Percentiles rank a stretch among this genome's conserved stretches.
These are phyloP conservation scores for Poa pratensis DNA, from an alignment of 176 grass and related monocot genomes.

Conservation along the genomic window DNA sequence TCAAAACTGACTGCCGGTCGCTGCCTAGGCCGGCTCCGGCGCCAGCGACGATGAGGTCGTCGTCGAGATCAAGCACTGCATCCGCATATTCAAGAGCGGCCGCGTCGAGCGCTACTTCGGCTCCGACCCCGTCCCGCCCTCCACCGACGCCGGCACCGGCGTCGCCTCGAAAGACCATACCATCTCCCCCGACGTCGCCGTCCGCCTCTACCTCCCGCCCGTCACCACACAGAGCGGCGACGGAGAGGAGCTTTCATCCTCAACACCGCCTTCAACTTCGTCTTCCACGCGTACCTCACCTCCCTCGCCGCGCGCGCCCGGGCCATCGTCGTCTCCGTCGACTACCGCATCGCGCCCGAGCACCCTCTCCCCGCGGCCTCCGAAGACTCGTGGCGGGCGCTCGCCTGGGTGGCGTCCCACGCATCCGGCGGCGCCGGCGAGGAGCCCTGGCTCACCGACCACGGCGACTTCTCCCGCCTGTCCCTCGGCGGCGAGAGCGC, in stretches of 20 bases:
- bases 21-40: conserved; percentile 38
- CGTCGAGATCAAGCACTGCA: conserved; percentile 53
- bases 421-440: conserved; percentile 8
- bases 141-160: conserved; percentile 42
- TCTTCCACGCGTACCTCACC: conserved; percentile 54
- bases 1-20: conserved; percentile 39
- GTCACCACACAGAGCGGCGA: conserved; percentile 39
- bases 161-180: conserved; percentile 60
- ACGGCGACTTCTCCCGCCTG: conserved; percentile 52
- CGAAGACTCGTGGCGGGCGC: conserved; percentile 46
- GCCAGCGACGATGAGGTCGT: conserved; percentile 50
- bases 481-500: conserved; percentile 67
- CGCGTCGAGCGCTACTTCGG: conserved; percentile 56
- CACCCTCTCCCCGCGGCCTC: conserved; percentile 70
- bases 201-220: conserved; percentile 64
- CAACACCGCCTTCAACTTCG: conserved; percentile 54
- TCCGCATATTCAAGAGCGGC: conserved; percentile 64
- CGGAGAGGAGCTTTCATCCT: conserved; percentile 46
- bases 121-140: conserved; percentile 52
- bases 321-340: conserved; percentile 60
- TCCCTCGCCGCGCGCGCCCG: conserved; percentile 51
- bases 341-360: conserved; percentile 81
- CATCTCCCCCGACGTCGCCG: conserved; percentile 40
- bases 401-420: conserved; percentile 59
- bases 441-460: conserved; percentile 55